Conservation (phyloP, 805 yeast genomes). For the Sugiyamaella marilandica region DNA sequence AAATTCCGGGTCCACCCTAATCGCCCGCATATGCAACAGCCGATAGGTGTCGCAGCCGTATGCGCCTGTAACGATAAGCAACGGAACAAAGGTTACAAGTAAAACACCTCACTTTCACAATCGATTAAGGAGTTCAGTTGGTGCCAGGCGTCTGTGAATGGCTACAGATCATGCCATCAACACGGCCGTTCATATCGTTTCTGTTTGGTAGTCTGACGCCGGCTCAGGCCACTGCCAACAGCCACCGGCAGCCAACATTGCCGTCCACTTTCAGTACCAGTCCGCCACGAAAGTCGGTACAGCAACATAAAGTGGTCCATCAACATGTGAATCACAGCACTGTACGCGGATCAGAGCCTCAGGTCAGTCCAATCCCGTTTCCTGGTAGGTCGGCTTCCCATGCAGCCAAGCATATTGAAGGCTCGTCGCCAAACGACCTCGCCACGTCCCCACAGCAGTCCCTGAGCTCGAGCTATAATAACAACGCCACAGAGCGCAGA, state of each 20-base stretch:
- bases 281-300: background rate
- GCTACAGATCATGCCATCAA: conserved; percentile 19
- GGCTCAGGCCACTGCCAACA: background rate
- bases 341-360: background rate
- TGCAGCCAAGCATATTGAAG: background rate
- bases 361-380: background rate
- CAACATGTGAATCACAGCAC: background rate
- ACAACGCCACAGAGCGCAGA: conserved; percentile 10
- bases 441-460: conserved; percentile 3
- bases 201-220: conserved; percentile 17
- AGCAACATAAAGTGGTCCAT: background rate
- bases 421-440: background rate
- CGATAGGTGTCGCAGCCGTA: background rate
- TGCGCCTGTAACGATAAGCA: background rate
- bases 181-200: conserved; percentile 24
- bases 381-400: background rate
- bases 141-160: background rate
- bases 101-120: background rate
- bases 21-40: background rate
- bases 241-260: background rate
- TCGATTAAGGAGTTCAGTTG: background rate
- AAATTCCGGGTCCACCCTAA: background rate
- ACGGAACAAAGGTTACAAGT: background rate
- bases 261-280: background rate
- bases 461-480: conserved; percentile 5